Evolutionary conservation across 139 green algal genomes (phyloP).

Genomic region (Chlamydomonas sp.): DNA sequence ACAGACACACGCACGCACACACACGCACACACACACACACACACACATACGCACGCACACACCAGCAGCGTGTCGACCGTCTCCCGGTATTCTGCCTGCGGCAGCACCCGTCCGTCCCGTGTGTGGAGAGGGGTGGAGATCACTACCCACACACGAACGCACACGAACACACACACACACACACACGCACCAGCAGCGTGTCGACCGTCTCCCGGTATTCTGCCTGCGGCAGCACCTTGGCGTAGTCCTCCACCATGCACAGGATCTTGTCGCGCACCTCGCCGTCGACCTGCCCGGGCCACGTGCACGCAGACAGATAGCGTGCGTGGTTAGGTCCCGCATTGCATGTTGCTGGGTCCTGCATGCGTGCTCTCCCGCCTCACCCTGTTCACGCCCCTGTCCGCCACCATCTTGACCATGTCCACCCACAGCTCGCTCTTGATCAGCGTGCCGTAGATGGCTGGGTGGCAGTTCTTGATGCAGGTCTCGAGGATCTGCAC

Average conservation of each 20-base stretch:
- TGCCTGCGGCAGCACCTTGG: slow-evolving; percentile 3
- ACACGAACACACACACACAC: no score
- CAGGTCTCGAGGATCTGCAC: slow-evolving; percentile 47
- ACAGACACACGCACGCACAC: no score
- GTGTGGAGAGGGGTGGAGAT: not conserved
- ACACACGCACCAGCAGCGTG: slow-evolving; percentile 18
- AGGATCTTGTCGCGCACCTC: slow-evolving; percentile 52
- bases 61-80: slow-evolving; percentile 15
- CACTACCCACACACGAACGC: no score
- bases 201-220: slow-evolving; percentile 3
- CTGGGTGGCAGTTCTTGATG: slow-evolving; percentile 49
- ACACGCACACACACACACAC: no score
- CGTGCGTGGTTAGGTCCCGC: not conserved
- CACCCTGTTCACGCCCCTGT: slow-evolving; percentile 24
- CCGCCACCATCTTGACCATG: slow-evolving; percentile 28
- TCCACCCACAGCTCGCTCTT: slow-evolving; percentile 42
- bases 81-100: not conserved
- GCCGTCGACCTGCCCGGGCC: slow-evolving; percentile 40
- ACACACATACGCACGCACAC: no score
- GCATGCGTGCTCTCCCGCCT: not conserved
- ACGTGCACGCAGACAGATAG: not conserved
- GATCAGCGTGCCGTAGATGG: slow-evolving; percentile 38
- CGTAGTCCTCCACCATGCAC: slow-evolving; percentile 46
- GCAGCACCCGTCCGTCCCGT: slow-evolving; percentile 5
- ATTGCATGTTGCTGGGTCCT: not conserved